phyloP scores from a whole-genome alignment of 345 rosid species.

The Clausena lansium region DNA sequence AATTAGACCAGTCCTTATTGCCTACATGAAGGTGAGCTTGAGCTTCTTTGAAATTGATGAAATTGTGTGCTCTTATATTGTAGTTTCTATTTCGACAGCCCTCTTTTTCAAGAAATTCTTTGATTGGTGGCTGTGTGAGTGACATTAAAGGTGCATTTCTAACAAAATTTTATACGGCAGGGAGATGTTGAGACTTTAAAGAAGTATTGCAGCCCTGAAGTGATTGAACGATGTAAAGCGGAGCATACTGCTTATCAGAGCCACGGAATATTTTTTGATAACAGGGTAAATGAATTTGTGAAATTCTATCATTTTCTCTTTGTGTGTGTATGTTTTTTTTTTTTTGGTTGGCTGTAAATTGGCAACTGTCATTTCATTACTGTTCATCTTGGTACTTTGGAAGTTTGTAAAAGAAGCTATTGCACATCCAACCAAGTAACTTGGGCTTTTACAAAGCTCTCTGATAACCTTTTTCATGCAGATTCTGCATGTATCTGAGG shows the following conservation, averaged over 20 bases:
- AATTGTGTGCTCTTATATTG: background rate
- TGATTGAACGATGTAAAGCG: constrained; percentile 69
- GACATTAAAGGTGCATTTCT: background rate
- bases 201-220: constrained; percentile 82
- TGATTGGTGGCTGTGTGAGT: background rate
- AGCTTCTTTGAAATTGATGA: background rate
- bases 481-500: constrained; percentile 90
- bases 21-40: constrained; percentile 64
- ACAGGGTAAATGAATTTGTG: constrained; percentile 51
- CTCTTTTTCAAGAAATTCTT: too few relatives aligned
- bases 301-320: background rate
- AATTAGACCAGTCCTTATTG: constrained; percentile 75
- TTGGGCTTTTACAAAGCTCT: background rate
- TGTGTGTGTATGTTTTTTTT: too few relatives aligned
- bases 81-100: background rate
- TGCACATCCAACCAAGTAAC: background rate
- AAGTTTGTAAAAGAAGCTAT: background rate
- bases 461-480: constrained; percentile 23
- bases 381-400: background rate
- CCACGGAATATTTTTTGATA: constrained; percentile 74
- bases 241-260: constrained; percentile 64
- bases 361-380: background rate
- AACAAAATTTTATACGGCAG: constrained; percentile 34
- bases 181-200: constrained; percentile 69
- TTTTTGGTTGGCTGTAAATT: background rate